Base-by-base conservation (phyloP, 2,329 filamentous ascomycete genomes). In the Diplodia corticola region DNA sequence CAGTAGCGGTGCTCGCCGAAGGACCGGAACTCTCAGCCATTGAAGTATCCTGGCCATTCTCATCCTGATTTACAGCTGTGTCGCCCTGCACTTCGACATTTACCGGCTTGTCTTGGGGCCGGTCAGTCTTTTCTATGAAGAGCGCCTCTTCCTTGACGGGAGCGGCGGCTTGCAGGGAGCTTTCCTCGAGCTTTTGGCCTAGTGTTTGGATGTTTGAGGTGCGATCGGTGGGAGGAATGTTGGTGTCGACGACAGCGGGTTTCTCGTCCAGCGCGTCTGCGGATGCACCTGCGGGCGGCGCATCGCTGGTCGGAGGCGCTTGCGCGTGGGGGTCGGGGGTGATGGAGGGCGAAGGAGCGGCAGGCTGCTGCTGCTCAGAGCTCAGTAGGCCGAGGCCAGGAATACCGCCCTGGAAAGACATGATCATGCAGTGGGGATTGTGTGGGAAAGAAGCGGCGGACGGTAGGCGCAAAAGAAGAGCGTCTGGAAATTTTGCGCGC, bases 381-480 rank as follows among this genome's bases (percentile, higher is more conserved):
- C 70, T 71, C 69, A 73, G 65, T 46, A 73, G 71, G 69, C 76
- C 74, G 68, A 78, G 75, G 67, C 76, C 76, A 69, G 76, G 76
- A 67, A 78, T 72, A 40, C 54, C 64, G 33, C 50, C 17, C 15
- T 61, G 57, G 28, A 49, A 49, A 37, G 44, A 59, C 64, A 64
- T 64, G n/a, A n/a, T 66, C 5, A 13, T 24, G 40, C 15, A 6
- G 20, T 10, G 9, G 5, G 28, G 13, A 37, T 15, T 30, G 51
- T 13, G 26, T 4, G 33, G 5, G 24, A 51, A 15, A 33, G 61
- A 26, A 55, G 40, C 22, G 54, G 61, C 30, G 24, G 35, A 13
- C 17, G 61, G 9, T 20, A 24, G 33, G 35, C 48, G 48, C 61
- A 49, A 64, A 17, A 10, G 44, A 54, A 37, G 40, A 44, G 28